These are phyloP conservation scores for Persicaria maculosa DNA, from an alignment of 148 eudicot genomes.

Conservation along the genomic window DNA sequence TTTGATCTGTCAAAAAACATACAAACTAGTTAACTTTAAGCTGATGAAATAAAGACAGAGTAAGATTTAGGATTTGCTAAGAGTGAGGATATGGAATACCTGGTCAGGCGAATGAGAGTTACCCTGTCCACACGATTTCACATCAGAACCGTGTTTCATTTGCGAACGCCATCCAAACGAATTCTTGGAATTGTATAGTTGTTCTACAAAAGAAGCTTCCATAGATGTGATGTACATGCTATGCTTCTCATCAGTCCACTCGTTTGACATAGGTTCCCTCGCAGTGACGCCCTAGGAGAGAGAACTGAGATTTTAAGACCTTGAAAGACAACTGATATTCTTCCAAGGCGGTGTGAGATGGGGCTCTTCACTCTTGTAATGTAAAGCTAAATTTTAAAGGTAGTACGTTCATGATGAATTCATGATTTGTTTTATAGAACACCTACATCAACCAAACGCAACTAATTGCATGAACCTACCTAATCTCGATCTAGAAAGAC, in stretches of 20 bases:
- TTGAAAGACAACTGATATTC: neutral
- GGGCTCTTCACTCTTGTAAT: too few species aligned
- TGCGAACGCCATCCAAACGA: constrained; percentile 30
- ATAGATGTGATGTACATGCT: constrained; percentile 73
- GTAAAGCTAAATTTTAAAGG: neutral
- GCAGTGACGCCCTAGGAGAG: constrained; percentile 2
- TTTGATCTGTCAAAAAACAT: constrained; percentile 49
- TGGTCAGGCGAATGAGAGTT: constrained; percentile 27
- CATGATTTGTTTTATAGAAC: neutral
- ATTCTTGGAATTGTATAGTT: constrained; percentile 55
- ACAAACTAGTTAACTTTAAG: constrained; percentile 40
- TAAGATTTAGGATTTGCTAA: neutral
- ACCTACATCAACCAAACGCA: neutral
- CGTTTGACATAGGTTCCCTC: constrained; percentile 27
- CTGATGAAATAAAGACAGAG: constrained; percentile 21
- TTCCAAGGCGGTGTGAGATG: neutral
- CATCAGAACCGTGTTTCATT: constrained; percentile 21
- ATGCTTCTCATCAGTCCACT: constrained; percentile 93
- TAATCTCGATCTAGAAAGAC: neutral
- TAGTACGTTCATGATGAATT: neutral
- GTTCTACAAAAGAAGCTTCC: constrained; percentile 82
- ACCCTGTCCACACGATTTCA: constrained; percentile 23
- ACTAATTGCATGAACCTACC: neutral
- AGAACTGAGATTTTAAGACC: neutral
- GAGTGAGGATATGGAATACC: constrained; percentile 26